Evolutionary conservation across 2,329 filamentous ascomycete species (phyloP).

Genomic region (Venturia pyrina): DNA sequence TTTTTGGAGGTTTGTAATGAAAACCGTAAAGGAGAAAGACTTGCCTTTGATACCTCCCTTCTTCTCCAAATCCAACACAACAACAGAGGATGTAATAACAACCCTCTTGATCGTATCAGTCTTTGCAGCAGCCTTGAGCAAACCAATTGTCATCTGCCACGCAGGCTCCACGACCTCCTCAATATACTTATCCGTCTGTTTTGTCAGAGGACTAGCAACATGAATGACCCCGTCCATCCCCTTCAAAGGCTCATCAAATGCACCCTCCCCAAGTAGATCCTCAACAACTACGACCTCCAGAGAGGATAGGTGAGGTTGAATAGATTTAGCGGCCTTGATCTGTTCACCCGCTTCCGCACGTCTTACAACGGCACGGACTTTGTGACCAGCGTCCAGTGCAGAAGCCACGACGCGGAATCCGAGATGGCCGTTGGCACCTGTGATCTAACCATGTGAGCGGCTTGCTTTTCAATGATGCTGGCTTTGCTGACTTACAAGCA

Average conservation of each 20-base stretch:
- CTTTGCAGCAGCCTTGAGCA: constrained; percentile 30
- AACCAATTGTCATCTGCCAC: constrained; percentile 27
- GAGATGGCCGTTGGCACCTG: constrained; percentile 30
- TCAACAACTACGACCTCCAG: constrained; percentile 23
- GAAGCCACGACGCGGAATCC: constrained; percentile 25
- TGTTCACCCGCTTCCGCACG: constrained; percentile 20
- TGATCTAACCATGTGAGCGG: constrained; percentile 18
- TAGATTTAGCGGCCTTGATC: constrained; percentile 20
- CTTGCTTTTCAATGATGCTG: background rate
- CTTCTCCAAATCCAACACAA: constrained; percentile 15
- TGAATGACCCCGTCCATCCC: constrained; percentile 15
- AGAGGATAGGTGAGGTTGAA: constrained; percentile 16
- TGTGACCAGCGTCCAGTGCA: constrained; percentile 26
- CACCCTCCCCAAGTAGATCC: constrained; percentile 26
- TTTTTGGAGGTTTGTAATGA: background rate
- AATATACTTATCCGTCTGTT: constrained; percentile 1
- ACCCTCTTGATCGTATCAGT: constrained; percentile 27
- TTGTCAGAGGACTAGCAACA: background rate
- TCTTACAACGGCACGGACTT: constrained; percentile 28
- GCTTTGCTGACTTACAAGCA: background rate
- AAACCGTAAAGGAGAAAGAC: background rate
- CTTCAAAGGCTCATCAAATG: constrained; percentile 32
- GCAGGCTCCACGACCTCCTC: constrained; percentile 17
- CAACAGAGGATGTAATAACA: constrained; percentile 26
- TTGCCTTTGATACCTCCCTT: background rate